A percentile compares a stretch with the other conserved stretches of the same genome.
Conservation (phyloP, 1,284 basidiomycete species). For the Ceratobasidium theobromae region DNA sequence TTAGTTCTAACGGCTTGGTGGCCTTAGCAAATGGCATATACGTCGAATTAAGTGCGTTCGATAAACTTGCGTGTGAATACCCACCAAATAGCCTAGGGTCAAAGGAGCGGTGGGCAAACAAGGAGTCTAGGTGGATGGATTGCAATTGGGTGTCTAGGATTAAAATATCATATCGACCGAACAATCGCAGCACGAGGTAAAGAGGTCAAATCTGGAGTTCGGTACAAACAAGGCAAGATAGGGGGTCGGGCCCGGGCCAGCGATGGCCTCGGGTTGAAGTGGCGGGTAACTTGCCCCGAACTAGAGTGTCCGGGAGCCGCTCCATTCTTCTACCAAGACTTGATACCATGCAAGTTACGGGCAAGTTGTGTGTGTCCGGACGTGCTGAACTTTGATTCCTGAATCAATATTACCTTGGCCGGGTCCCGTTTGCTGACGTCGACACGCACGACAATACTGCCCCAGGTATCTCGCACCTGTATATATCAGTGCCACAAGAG, state of each 20-base stretch:
- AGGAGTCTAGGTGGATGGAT: background rate
- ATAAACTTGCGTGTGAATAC: background rate
- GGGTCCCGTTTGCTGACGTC: background rate
- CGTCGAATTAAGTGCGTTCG: background rate
- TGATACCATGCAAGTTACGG: background rate
- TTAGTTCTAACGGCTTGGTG: background rate
- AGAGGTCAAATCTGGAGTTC: background rate
- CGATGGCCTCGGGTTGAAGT: background rate
- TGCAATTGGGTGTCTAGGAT: background rate
- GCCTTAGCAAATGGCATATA: background rate
- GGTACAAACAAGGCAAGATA: background rate
- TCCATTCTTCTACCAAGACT: background rate
- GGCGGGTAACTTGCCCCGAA: background rate
- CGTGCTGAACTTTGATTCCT: background rate
- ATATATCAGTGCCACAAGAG: background rate
- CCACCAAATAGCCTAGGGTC: no score
- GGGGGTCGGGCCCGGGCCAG: background rate
- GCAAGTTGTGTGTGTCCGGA: background rate
- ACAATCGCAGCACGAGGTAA: background rate
- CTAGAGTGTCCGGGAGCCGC: background rate
- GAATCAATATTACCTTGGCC: no score
- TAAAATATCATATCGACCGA: background rate
- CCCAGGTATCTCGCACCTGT: constrained; percentile 7
- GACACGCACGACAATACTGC: constrained; percentile 4
- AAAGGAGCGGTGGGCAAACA: background rate